Evolutionary conservation across 345 rosid species (phyloP), one percentile per base, ranked within the genome.

Genomic region (Triadica sebifera): DNA sequence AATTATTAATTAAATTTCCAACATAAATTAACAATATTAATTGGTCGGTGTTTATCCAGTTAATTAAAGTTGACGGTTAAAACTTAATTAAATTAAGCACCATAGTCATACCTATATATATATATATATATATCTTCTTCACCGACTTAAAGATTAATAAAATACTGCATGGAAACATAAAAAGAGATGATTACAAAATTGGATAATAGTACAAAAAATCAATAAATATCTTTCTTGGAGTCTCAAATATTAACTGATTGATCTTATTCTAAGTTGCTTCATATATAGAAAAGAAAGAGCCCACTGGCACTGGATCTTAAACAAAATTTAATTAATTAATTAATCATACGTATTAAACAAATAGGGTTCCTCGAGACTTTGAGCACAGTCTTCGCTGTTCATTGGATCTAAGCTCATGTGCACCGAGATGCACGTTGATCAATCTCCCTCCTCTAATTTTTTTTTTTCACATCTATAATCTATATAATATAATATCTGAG

Each of bases 371-470:
- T 76, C 77, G 80, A 80, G 87, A 72, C 73, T 12, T 53, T 20
- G 74, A 70, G 82, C 79, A n/a, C n/a, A 73, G 82, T 75, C 78
- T 70, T 73, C 65, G 86, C 83, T 83, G 87, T 79, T 81, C 81
- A 72, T 79, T 71, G 79, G 84, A 77, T 85, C 80, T 50, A 51
- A 69, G 67, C 15, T 83, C 88, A 87, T 85, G 86, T 87, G 90
- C 80, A 3, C 83, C 85, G 77, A 79, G 81, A 86, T 79, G 84
- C 74, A 81, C 86, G 85, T 86, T 75, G 87, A 79, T 22, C 78
- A n/a, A n/a, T n/a, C n/a, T n/a, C n/a, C n/a, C n/a, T n/a, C n/a
- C n/a, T n/a, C n/a, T n/a, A n/a, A n/a, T n/a, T n/a, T n/a, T n/a
- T n/a, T n/a, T n/a, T n/a, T n/a, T 29, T 29, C 34, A 29, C 10